These are phyloP conservation scores for Crataegus laevigata DNA, from an alignment of 306 rosid genomes.

Conservation along the genomic window DNA sequence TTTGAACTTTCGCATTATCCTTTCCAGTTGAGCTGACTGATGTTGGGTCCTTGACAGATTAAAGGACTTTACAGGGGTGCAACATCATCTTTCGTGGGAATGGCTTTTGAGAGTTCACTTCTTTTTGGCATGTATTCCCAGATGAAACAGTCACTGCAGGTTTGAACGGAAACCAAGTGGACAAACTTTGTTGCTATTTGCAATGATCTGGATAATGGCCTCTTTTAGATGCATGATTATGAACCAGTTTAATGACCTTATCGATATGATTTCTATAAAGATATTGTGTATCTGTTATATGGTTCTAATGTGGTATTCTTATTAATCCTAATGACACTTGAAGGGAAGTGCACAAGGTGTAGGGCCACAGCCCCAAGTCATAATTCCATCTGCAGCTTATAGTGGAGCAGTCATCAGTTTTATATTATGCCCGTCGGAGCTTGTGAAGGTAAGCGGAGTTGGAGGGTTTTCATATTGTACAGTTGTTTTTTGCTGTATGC, in stretches of 20 bases:
- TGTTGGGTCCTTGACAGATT: constrained; percentile 45
- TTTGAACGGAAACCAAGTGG: constrained; percentile 27
- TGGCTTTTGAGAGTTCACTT: constrained; percentile 87
- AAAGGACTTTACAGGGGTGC: constrained; percentile 96
- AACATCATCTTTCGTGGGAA: constrained; percentile 81
- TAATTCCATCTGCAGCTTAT: constrained; percentile 85
- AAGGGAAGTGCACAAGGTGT: constrained; percentile 62
- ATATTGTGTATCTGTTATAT: constrained; percentile 7
- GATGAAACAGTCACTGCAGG: constrained; percentile 76
- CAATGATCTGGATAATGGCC: constrained; percentile 3
- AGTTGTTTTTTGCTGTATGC: constrained; percentile 8
- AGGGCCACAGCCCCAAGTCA: constrained; percentile 52
- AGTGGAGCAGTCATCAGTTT: constrained; percentile 82
- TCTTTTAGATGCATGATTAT: not conserved
- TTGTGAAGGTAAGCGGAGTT: constrained; percentile 62
- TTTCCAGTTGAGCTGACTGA: constrained; percentile 14
- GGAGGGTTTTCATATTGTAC: constrained; percentile 5
- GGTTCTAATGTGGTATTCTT: constrained; percentile 5
- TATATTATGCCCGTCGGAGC: constrained; percentile 84
- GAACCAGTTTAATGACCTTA: constrained; percentile 1
- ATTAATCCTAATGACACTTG: constrained; percentile 14
- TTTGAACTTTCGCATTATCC: not conserved
- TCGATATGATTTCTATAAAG: not conserved
- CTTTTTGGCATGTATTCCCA: constrained; percentile 87
- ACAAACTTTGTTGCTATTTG: constrained; percentile 10